Evolutionary conservation across 2,329 filamentous ascomycete genomes (phyloP), one percentile per base, ranked within the genome.

Genomic region (Capronia coronata): DNA sequence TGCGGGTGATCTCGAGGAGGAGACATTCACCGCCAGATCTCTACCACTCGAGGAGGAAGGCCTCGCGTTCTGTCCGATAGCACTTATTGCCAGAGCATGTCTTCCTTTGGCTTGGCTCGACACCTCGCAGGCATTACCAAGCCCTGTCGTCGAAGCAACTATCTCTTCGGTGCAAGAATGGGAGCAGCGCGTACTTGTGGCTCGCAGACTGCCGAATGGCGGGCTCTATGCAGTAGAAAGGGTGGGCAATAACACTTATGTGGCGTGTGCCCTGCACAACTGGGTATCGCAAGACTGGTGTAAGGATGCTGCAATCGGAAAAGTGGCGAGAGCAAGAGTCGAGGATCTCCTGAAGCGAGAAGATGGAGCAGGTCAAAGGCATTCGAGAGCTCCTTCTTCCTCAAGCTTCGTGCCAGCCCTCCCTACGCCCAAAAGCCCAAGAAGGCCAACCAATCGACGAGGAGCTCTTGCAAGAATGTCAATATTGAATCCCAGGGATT

Each of bases 391-490:
- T 27, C 40, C 35, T 16, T 58, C 51, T 29, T 16, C 19, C 10
- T 53, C 56, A 13, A 51, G 46, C 19, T 23, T 43, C 18, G 43
- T 22, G 21, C 42, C 53, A 16, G 40, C 14, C n/a, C 34, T 54
- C 22, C 48, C 52, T 9, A 46, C 43, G 1, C 48, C 49, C 2
- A 49, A 51, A 16, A 55, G 54, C 32, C 54, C 58, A 6, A 59
- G 54, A 42, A 41, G 40, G 30, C 59, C 59, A 2, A 56, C 47
- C 23, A 60, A 59, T 42, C 51, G 50, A 43, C 49, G 54, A 45
- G 59, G 59, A 29, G 58, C 56, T 5, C 49, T 59, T 32, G 59
- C 58, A 9, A 49, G 56, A 38, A 55, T 56, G 52, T 60, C 58
- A 2, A 60, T 61, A n/a, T 34, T 61, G 43, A 48, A 43, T 2